These are phyloP conservation scores for Septoria petroselini DNA, from an alignment of 2,329 filamentous ascomycete genomes.

Conservation along the genomic window DNA sequence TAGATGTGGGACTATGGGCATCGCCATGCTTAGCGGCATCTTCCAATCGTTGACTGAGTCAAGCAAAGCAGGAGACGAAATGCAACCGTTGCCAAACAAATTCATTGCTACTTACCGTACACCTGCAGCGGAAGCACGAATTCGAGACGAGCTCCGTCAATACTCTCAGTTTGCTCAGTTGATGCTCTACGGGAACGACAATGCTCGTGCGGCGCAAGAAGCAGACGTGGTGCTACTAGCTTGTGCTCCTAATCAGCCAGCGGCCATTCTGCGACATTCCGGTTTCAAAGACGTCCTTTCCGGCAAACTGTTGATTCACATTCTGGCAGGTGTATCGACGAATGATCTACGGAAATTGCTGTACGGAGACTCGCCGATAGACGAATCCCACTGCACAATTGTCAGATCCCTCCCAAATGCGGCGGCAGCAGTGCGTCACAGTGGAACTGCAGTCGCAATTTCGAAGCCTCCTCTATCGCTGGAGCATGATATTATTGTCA, in stretches of 20 bases:
- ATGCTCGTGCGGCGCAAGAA: constrained; percentile 63
- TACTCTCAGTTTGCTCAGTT: constrained; percentile 56
- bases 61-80: constrained; percentile 31
- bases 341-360: constrained; percentile 59
- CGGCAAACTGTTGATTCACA: constrained; percentile 78
- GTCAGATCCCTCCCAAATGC: constrained; percentile 85
- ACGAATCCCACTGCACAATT: constrained; percentile 57
- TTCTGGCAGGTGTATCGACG: constrained; percentile 73
- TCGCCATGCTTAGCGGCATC: constrained; percentile 78
- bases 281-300: constrained; percentile 70
- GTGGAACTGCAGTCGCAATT: constrained; percentile 73
- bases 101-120: constrained; percentile 81
- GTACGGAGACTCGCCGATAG: constrained; percentile 46
- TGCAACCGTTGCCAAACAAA: constrained; percentile 62
- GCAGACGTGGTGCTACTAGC: constrained; percentile 73
- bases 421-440: constrained; percentile 71
- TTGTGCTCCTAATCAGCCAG: constrained; percentile 70
- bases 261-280: constrained; percentile 62
- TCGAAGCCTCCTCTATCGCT: constrained; percentile 57
- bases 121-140: constrained; percentile 63
- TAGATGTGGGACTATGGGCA: constrained; percentile 85
- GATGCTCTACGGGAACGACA: constrained; percentile 67
- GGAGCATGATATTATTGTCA: constrained; percentile 58
- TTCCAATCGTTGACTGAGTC: constrained; percentile 62
- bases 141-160: constrained; percentile 63